Conservation (phyloP, 768 basidiomycete species). For the Phaeotremella fagi region DNA sequence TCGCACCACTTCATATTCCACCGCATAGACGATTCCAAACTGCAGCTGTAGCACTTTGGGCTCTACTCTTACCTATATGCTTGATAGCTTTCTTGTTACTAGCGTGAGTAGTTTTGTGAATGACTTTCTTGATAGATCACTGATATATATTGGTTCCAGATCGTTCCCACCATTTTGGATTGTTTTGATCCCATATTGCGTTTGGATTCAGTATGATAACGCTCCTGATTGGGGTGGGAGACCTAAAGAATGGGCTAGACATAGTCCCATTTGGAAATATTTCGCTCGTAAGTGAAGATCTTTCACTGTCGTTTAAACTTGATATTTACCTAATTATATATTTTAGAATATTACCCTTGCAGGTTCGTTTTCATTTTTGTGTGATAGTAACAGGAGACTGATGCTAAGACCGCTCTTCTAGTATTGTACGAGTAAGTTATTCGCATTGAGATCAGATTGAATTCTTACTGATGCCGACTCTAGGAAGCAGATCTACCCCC, state of each 20-base stretch:
- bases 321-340: background rate
- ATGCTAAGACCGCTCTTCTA: conserved; percentile 9
- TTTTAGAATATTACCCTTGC: conserved; percentile 44
- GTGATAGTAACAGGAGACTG: background rate
- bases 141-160: conserved; percentile 52
- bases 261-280: conserved; percentile 69
- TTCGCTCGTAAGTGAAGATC: conserved; percentile 68
- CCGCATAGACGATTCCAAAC: conserved; percentile 82
- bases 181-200: conserved; percentile 64
- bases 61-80: conserved; percentile 67
- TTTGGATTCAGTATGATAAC: conserved; percentile 73
- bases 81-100: conserved; percentile 68
- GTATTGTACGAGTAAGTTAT: conserved; percentile 52
- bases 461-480: conserved; percentile 2
- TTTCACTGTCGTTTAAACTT: background rate
- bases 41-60: conserved; percentile 81
- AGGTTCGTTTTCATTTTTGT: conserved; percentile 14
- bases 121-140: background rate
- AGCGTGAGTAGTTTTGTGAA: conserved; percentile 57
- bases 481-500: conserved; percentile 87
- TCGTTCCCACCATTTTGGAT: conserved; percentile 89
- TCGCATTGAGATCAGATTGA: background rate
- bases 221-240: conserved; percentile 70
- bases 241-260: conserved; percentile 68
- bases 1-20: conserved; percentile 81